phyloP scores from a whole-genome alignment of 371 early-diverging fungal species.

The Catenaria anguillulae region DNA sequence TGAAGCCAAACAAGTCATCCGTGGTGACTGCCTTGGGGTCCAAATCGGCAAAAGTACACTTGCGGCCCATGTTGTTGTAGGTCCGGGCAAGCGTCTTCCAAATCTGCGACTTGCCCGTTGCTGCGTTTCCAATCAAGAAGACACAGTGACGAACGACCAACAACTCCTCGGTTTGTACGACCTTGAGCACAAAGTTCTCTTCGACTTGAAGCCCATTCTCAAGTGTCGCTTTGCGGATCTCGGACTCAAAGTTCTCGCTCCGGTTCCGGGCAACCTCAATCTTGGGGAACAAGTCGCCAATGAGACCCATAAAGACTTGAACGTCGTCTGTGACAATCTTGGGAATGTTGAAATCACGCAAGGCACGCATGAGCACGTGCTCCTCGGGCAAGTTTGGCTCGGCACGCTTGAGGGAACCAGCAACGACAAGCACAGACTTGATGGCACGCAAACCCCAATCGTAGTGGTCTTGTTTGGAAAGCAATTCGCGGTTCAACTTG shows the following conservation, averaged over 20 bases:
- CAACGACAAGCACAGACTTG: slow-evolving; percentile 47
- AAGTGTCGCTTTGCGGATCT: slow-evolving; percentile 39
- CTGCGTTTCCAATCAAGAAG: slow-evolving; percentile 45
- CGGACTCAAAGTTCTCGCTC: slow-evolving; percentile 36
- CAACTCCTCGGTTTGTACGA: slow-evolving; percentile 44
- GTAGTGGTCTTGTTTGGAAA: slow-evolving; percentile 50
- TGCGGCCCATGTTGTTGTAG: slow-evolving; percentile 37
- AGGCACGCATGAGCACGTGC: slow-evolving; percentile 43
- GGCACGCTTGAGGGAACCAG: slow-evolving; percentile 39
- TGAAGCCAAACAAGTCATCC: slow-evolving; percentile 44
- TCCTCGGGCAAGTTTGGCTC: slow-evolving; percentile 44
- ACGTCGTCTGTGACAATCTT: slow-evolving; percentile 47
- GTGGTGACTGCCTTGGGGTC: slow-evolving; percentile 50
- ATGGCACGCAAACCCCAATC: slow-evolving; percentile 53
- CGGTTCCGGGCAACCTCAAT: slow-evolving; percentile 40
- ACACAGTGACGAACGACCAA: slow-evolving; percentile 48
- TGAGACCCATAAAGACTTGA: slow-evolving; percentile 42
- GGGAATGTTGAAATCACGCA: slow-evolving; percentile 51
- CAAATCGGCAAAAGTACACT: slow-evolving; percentile 34
- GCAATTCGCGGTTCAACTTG: slow-evolving; percentile 39
- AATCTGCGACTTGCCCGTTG: slow-evolving; percentile 44
- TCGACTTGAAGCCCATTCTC: slow-evolving; percentile 43
- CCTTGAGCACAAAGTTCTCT: slow-evolving; percentile 42
- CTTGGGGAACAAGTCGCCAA: slow-evolving; percentile 46
- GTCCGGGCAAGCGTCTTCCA: slow-evolving; percentile 45